phyloP scores from a whole-genome alignment of 768 basidiomycete species.

The Rhizopogon rudus region DNA sequence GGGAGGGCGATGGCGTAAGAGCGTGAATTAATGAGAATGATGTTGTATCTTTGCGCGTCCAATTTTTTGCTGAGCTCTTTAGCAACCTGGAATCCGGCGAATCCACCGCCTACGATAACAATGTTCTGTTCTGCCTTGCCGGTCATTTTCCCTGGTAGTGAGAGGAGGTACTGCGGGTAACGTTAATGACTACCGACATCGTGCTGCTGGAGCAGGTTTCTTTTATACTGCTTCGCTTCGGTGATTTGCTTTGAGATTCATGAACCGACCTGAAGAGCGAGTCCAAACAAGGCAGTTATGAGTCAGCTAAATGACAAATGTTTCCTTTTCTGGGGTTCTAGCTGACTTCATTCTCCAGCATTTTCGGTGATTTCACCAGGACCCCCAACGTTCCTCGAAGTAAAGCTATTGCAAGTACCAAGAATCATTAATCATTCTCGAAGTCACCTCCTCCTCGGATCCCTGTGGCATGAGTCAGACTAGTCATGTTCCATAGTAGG shows the following conservation, averaged over 20 bases:
- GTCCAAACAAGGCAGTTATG: not conserved
- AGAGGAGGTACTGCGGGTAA: not conserved
- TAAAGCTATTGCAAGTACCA: no score
- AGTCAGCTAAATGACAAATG: not conserved
- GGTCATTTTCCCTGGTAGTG: conserved; percentile 1
- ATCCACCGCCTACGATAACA: conserved; percentile 54
- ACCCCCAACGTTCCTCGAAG: no score
- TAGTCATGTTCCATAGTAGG: no score
- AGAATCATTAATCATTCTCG: no score
- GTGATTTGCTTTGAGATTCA: not conserved
- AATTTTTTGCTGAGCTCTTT: conserved; percentile 47
- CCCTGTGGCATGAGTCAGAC: no score
- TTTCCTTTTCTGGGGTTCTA: not conserved
- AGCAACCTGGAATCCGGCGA: conserved; percentile 39
- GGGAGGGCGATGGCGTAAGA: conserved; percentile 48
- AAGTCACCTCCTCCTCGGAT: no score
- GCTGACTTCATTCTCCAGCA: conserved; percentile 6
- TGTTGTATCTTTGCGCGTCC: conserved; percentile 39
- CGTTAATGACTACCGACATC: not conserved
- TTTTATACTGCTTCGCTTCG: not conserved
- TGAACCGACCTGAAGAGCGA: not conserved
- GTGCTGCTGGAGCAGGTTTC: no score
- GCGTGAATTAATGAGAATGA: conserved; percentile 51
- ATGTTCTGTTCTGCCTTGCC: conserved; percentile 29
- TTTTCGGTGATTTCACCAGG: not conserved